These are phyloP conservation scores for Rhodotorula glutinis DNA, from an alignment of 1,284 basidiomycete genomes.

Conservation along the genomic window DNA sequence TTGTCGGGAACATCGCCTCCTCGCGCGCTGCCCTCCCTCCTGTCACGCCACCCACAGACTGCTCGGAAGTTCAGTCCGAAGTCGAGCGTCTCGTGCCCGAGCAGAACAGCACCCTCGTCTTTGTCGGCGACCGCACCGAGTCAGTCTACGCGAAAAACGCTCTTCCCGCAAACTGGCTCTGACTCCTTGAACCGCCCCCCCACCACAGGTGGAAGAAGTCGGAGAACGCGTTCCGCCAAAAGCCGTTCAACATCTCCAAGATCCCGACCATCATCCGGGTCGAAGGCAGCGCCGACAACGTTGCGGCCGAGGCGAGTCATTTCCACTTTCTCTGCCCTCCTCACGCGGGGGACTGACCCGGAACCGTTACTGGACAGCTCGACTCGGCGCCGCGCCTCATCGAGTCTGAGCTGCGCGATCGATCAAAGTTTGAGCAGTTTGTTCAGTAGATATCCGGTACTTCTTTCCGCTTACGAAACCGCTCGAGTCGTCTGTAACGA, in stretches of 20 bases:
- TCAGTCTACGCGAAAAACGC: neutral
- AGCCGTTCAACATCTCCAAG: conserved; percentile 61
- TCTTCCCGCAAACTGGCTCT: neutral
- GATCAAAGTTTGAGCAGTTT: conserved; percentile 42
- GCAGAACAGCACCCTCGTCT: conserved; percentile 62
- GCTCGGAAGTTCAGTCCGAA: conserved; percentile 44
- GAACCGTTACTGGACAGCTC: conserved; percentile 47
- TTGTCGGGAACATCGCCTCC: no score
- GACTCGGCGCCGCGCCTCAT: conserved; percentile 58
- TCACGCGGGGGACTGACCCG: neutral
- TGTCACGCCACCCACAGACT: neutral
- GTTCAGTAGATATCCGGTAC: conserved; percentile 15
- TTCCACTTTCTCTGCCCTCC: neutral
- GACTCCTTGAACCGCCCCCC: no score
- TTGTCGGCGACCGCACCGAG: conserved; percentile 68
- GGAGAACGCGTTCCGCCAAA: conserved; percentile 61
- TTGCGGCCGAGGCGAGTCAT: conserved; percentile 60
- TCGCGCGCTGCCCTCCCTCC: neutral
- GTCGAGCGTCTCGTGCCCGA: conserved; percentile 63
- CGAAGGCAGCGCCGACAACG: conserved; percentile 8
- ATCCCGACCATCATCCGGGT: conserved; percentile 70
- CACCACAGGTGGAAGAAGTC: conserved; percentile 62
- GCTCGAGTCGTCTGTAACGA: neutral
- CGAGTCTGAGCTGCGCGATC: conserved; percentile 56
- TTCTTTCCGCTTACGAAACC: neutral